phyloP scores from a whole-genome alignment of 164 flowering plant species.

The Saururus chinensis region DNA sequence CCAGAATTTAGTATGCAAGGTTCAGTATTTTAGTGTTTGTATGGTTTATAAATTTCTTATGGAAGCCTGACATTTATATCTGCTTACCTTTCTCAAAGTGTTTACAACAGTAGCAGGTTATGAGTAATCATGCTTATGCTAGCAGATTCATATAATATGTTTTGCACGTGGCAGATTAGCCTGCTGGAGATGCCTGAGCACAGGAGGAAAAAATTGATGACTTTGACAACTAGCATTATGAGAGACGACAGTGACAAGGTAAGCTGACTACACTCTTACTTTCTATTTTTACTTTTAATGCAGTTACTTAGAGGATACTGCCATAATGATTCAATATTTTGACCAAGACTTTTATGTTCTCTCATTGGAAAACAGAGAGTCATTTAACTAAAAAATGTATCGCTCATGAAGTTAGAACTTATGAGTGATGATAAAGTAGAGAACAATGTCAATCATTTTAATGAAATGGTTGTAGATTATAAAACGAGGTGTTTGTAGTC shows the following conservation, averaged over 20 bases:
- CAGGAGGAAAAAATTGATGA: constrained; percentile 45
- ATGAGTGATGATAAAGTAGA: too few relatives aligned
- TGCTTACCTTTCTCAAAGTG: neutral
- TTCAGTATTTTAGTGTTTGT: neutral
- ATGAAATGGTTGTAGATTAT: too few relatives aligned
- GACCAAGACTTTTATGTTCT: too few relatives aligned
- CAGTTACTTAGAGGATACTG: neutral
- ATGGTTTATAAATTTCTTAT: neutral
- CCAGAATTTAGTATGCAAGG: neutral
- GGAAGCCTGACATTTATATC: neutral
- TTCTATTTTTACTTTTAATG: neutral
- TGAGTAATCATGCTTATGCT: neutral
- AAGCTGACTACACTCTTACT: neutral
- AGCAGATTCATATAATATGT: neutral
- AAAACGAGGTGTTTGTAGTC: too few relatives aligned
- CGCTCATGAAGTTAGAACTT: too few relatives aligned
- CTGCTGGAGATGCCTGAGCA: constrained; percentile 76
- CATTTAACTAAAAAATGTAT: too few relatives aligned
- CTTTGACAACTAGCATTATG: constrained; percentile 61
- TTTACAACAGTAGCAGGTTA: neutral
- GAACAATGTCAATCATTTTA: too few relatives aligned
- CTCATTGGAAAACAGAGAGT: too few relatives aligned
- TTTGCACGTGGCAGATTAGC: constrained; percentile 53
- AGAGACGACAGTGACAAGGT: constrained; percentile 96
- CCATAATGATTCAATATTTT: too few relatives aligned